Conservation (phyloP, 352 stramenopile species). For the Phytopythium delawarense region DNA sequence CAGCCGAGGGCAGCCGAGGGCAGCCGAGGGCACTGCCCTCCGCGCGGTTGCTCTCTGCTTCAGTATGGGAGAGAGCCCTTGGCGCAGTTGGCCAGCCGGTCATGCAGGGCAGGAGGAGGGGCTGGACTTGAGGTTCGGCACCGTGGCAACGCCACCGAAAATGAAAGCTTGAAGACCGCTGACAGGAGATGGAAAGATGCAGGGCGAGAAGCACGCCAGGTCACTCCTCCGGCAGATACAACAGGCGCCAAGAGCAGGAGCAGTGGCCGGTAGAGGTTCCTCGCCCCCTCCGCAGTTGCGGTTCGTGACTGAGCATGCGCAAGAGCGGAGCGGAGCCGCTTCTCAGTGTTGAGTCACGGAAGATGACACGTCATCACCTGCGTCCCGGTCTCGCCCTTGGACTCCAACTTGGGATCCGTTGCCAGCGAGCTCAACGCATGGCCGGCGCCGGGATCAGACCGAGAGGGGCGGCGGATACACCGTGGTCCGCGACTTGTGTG, state of each 20-base stretch:
- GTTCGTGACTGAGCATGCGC: background rate
- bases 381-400: background rate
- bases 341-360: conserved; percentile 1
- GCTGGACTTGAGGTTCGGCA: background rate
- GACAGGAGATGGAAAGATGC: background rate
- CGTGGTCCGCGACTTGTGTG: background rate
- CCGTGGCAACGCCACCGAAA: conserved; percentile 6
- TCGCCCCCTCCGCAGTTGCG: background rate
- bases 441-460: background rate
- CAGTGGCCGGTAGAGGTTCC: background rate
- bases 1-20: too few species aligned
- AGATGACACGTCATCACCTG: background rate
- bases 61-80: background rate
- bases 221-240: background rate
- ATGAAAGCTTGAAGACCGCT: conserved; percentile 5
- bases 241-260: background rate
- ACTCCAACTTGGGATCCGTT: too few species aligned
- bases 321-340: background rate
- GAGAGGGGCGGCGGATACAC: background rate
- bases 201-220: conserved; percentile 3
- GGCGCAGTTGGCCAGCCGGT: background rate
- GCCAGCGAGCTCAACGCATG: background rate
- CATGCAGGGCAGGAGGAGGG: background rate
- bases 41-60: background rate
- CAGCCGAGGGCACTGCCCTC: too few species aligned